A percentile compares a stretch with the other conserved stretches of the same genome.
Evolutionary conservation across 495 filamentous ascomycete species (phyloP).

Genomic region (Talaromyces liani): DNA sequence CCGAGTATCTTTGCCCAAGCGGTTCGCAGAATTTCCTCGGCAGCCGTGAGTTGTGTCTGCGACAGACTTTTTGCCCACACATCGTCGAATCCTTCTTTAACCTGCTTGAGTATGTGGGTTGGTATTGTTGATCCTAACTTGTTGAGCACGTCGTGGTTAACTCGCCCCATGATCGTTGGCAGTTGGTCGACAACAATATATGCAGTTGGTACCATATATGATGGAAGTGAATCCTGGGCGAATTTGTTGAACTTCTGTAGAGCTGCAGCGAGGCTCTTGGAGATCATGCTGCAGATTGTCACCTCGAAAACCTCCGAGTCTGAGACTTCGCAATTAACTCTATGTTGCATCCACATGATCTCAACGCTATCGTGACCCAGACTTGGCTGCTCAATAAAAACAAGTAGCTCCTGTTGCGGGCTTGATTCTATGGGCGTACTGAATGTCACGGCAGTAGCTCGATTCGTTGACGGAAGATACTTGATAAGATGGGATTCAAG

Average conservation of each 20-base stretch:
- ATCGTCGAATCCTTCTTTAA: conserved; percentile 17
- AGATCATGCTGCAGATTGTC: conserved; percentile 14
- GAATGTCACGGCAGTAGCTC: conserved; percentile 19
- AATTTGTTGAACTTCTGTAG: conserved; percentile 30
- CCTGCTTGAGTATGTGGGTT: conserved; percentile 11
- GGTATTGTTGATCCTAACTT: conserved; percentile 16
- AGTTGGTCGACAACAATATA: conserved; percentile 29
- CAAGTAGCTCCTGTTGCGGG: conserved; percentile 15
- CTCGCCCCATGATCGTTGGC: conserved; percentile 26
- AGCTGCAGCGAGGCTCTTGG: conserved; percentile 17
- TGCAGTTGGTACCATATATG: conserved; percentile 32
- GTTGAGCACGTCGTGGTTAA: conserved; percentile 18
- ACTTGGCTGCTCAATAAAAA: conserved; percentile 22
- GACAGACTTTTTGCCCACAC: conserved; percentile 16
- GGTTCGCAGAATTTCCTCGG: conserved; percentile 31
- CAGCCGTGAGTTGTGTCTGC: conserved; percentile 19
- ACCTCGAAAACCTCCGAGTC: conserved; percentile 3
- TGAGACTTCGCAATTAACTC: conserved; percentile 10
- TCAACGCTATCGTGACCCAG: conserved; percentile 17
- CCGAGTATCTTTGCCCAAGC: conserved; percentile 41
- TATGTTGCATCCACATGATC: conserved; percentile 15
- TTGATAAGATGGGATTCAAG: conserved; percentile 20
- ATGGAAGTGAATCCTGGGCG: conserved; percentile 19
- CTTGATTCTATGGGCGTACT: conserved; percentile 11
- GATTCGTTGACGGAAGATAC: conserved; percentile 21